Base-by-base conservation (phyloP, 1,284 basidiomycete genomes). In the Irpex sp. region DNA sequence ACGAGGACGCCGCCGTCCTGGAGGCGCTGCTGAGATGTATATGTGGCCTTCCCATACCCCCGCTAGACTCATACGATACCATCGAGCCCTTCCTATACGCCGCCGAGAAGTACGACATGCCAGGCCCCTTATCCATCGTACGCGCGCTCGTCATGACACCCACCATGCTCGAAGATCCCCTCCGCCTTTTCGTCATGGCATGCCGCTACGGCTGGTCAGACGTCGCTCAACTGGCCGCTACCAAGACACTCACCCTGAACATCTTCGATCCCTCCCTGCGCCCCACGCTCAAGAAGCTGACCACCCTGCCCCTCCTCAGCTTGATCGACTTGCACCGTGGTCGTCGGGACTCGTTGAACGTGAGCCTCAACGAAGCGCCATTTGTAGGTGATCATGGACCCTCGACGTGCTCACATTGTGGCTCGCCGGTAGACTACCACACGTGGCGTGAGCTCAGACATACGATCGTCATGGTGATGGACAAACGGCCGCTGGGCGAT, bases 21-120 rank as follows among this genome's bases (percentile, higher is more conserved):
- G 83, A 86, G 65, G 71, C 75, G 10, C 71, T 88, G 6, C 75
- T 88, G 4, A 79, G 80, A 63, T 85, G 88, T 80, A 74, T 82
- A 21, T 85, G 80, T 56, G 84, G 85, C 5, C 75, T 85, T 8
- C 56, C 81, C 2, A 76, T 87, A 19, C 73, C 78, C 18, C 72
- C 75, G 3, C 72, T 85, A n/a, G 73, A 76, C 54, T 77, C 79
- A 0, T 82, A 80, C 67, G 83, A 85, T 65, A 64, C 71, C 37
- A 71, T 87, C 61, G 84, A 86, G 60, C 73, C 78, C 3, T 67
- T 88, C 19, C 73, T 88, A 10, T 83, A 78, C 61, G 83, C 84
- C 0, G 81, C 85, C 0, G 86, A 88, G 65, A 87, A 86, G 66
- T 87, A 86, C 69, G 86, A 87, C 55, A 86, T 85, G 81, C 79